Conservation (phyloP, 108 stramenopile genomes). For the Mediolabrus comicus region DNA sequence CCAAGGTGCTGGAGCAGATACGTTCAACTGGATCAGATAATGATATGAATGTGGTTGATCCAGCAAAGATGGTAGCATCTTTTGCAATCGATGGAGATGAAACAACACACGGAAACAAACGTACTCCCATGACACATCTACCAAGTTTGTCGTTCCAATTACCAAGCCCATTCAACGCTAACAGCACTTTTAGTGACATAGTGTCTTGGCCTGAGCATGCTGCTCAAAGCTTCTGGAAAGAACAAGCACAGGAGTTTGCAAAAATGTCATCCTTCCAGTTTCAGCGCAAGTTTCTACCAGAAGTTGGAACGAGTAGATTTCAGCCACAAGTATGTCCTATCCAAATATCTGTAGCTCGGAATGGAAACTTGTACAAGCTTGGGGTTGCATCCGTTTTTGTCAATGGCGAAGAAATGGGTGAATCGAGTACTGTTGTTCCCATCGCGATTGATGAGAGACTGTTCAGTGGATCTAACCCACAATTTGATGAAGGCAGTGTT, state of each 20-base stretch:
- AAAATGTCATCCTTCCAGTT: constrained; percentile 15
- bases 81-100: not conserved
- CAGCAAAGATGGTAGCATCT: not conserved
- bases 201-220: constrained; percentile 11
- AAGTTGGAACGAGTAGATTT: not conserved
- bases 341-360: constrained; percentile 20
- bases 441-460: not conserved
- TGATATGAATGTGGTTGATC: not conserved
- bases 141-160: constrained; percentile 23
- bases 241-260: not conserved
- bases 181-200: constrained; percentile 1
- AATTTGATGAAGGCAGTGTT: not conserved
- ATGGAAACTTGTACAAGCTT: constrained; percentile 11
- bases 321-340: constrained; percentile 14
- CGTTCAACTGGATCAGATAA: not conserved
- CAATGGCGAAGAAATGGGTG: constrained; percentile 22
- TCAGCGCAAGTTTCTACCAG: constrained; percentile 3
- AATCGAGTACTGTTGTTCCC: constrained; percentile 2
- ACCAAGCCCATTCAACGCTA: not conserved
- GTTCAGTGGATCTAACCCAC: not conserved
- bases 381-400: constrained; percentile 17
- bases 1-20: no score
- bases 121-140: constrained; percentile 1
- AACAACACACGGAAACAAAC: not conserved
- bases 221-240: not conserved